phyloP scores from a whole-genome alignment of 177 flowering plant species.

The Vitis hybrid region DNA sequence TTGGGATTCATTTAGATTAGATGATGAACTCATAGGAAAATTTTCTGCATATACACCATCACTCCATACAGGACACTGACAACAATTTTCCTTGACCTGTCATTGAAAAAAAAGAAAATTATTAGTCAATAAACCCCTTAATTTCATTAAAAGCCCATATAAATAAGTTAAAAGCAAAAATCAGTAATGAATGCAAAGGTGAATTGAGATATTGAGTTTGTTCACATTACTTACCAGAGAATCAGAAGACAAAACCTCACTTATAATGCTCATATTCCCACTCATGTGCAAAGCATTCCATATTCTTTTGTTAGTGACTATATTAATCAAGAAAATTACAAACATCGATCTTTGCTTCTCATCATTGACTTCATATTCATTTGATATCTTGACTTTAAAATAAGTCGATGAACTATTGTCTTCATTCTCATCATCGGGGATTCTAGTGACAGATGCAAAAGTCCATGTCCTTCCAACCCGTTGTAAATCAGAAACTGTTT shows the following conservation, averaged over 20 bases:
- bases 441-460: conserved; percentile 20
- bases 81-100: conserved; percentile 34
- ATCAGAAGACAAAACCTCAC: conserved; percentile 29
- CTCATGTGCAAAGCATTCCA: conserved; percentile 48
- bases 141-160: not conserved
- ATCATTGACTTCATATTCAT: conserved; percentile 19
- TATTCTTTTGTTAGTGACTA: conserved; percentile 52
- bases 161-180: not conserved
- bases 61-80: conserved; percentile 16
- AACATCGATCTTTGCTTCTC: conserved; percentile 28
- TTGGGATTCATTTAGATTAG: conserved; percentile 51
- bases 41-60: conserved; percentile 4
- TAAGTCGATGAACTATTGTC: conserved; percentile 13
- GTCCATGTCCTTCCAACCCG: conserved; percentile 37
- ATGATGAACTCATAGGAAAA: conserved; percentile 2
- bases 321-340: conserved; percentile 48
- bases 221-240: conserved; percentile 31
- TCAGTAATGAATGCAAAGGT: too few species aligned
- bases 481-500: conserved; percentile 38
- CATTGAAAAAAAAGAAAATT: not conserved
- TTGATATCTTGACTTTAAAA: conserved; percentile 39
- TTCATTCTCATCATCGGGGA: conserved; percentile 16
- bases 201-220: not conserved
- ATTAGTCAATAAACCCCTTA: not conserved
- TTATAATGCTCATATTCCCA: conserved; percentile 34